Percentiles rank a stretch among this genome's conserved stretches.
Conservation (phyloP, 495 filamentous ascomycete genomes). For the Friedmanniomyces simplex region DNA sequence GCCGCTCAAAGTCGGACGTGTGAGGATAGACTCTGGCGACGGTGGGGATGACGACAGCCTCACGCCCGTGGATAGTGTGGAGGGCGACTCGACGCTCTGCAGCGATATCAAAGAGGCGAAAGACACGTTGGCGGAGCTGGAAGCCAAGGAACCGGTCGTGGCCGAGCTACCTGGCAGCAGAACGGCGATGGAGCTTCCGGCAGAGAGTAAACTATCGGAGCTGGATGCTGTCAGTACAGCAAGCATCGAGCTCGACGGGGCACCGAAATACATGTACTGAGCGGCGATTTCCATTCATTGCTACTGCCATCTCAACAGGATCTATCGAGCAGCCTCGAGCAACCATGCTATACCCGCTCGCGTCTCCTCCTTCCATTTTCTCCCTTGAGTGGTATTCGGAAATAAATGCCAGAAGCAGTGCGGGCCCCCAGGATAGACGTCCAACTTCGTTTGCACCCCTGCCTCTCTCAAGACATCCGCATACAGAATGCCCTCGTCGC, state of each 20-base stretch:
- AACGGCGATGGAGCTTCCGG: background rate
- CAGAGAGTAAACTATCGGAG: background rate
- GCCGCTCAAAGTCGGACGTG: background rate
- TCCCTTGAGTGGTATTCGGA: slow-evolving; percentile 6
- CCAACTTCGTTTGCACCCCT: slow-evolving; percentile 29
- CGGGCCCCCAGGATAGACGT: slow-evolving; percentile 35
- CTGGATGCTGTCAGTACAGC: background rate
- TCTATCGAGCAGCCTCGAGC: slow-evolving; percentile 3
- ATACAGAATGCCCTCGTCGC: slow-evolving; percentile 24
- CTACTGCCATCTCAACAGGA: background rate
- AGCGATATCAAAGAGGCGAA: slow-evolving; percentile 1
- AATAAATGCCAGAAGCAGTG: slow-evolving; percentile 30
- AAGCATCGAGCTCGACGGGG: background rate
- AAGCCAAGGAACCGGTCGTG: background rate
- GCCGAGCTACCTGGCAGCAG: background rate
- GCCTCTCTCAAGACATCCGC: slow-evolving; percentile 2
- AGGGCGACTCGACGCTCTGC: background rate
- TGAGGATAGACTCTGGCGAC: background rate
- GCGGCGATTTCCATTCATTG: too few species aligned
- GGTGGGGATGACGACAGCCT: background rate
- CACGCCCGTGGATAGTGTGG: background rate
- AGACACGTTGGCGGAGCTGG: background rate
- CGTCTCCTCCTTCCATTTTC: slow-evolving; percentile 16
- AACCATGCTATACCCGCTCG: slow-evolving; percentile 18
- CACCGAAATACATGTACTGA: background rate